phyloP scores from a whole-genome alignment of 441 rosid species.

The Sinapis alba region DNA sequence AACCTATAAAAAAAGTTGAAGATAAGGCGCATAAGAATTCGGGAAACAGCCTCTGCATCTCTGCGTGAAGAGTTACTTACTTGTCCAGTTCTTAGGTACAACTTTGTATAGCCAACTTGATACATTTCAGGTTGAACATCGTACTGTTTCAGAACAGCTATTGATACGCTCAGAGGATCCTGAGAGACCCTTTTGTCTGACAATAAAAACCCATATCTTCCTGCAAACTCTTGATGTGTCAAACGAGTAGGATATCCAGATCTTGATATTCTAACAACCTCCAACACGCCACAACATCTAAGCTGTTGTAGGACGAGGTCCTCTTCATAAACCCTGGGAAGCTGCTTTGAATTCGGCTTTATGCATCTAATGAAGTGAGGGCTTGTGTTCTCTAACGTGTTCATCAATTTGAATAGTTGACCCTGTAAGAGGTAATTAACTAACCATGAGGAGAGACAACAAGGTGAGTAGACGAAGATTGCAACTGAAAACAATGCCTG shows the following conservation, averaged over 20 bases:
- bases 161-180: slow-evolving; percentile 84
- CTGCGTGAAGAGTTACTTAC: slow-evolving; percentile 42
- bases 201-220: slow-evolving; percentile 80
- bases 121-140: slow-evolving; percentile 82
- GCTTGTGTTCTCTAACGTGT: slow-evolving; percentile 78
- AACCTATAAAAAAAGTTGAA: slow-evolving; percentile 49
- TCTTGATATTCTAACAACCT: slow-evolving; percentile 89
- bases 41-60: slow-evolving; percentile 1
- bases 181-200: slow-evolving; percentile 43
- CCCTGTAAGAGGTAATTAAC: slow-evolving; percentile 46
- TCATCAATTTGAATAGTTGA: slow-evolving; percentile 92
- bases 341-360: slow-evolving; percentile 82
- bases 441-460: slow-evolving; percentile 12
- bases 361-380: slow-evolving; percentile 96
- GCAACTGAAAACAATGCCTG: slow-evolving; percentile 15
- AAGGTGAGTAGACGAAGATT: neutral
- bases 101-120: slow-evolving; percentile 91
- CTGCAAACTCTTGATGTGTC: slow-evolving; percentile 86
- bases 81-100: slow-evolving; percentile 85
- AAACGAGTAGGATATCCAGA: slow-evolving; percentile 91
- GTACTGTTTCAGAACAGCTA: slow-evolving; percentile 77
- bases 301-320: slow-evolving; percentile 83
- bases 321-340: slow-evolving; percentile 66
- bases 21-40: slow-evolving; percentile 16
- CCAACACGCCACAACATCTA: slow-evolving; percentile 86